A percentile compares a stretch with the other conserved stretches of the same genome.
Evolutionary conservation across 805 yeast species (phyloP).

Genomic region (Starmerella sp.): DNA sequence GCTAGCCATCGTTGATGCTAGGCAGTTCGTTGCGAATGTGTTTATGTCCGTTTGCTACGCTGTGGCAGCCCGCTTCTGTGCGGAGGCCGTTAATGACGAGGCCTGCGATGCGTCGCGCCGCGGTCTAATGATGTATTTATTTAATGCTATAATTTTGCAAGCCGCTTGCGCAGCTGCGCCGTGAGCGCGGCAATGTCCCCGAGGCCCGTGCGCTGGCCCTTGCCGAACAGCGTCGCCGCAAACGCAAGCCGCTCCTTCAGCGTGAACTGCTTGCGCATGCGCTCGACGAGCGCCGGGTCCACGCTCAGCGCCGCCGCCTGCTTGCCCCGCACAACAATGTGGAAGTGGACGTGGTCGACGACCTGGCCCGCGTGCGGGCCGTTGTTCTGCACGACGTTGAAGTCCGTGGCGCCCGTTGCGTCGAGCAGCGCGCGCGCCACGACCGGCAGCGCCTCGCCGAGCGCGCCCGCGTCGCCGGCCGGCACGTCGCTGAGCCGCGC

Average conservation of each 20-base stretch:
- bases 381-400: slow-evolving; percentile 36
- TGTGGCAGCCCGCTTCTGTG: no score
- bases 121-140: not conserved
- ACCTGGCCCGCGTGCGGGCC: slow-evolving; percentile 90
- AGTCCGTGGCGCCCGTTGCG: slow-evolving; percentile 23
- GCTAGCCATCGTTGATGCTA: no score
- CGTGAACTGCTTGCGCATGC: slow-evolving; percentile 2
- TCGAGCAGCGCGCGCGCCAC: slow-evolving; percentile 23
- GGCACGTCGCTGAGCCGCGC: slow-evolving; percentile 25
- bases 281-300: slow-evolving; percentile 7
- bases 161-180: not conserved
- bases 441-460: slow-evolving; percentile 21
- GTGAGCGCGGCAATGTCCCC: not conserved
- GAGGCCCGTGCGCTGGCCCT: slow-evolving; percentile 19
- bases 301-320: not conserved
- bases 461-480: slow-evolving; percentile 18
- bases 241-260: slow-evolving; percentile 19
- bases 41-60: no score
- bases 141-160: slow-evolving; percentile 7
- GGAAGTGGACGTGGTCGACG: slow-evolving; percentile 89
- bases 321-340: slow-evolving; percentile 59
- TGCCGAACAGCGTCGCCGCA: slow-evolving; percentile 25
- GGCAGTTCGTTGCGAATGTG: no score
- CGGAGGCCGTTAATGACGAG: no score
- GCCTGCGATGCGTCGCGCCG: no score